Base-by-base conservation (phyloP, 2,329 filamentous ascomycete species). In the Diaporthe aspalathi region DNA sequence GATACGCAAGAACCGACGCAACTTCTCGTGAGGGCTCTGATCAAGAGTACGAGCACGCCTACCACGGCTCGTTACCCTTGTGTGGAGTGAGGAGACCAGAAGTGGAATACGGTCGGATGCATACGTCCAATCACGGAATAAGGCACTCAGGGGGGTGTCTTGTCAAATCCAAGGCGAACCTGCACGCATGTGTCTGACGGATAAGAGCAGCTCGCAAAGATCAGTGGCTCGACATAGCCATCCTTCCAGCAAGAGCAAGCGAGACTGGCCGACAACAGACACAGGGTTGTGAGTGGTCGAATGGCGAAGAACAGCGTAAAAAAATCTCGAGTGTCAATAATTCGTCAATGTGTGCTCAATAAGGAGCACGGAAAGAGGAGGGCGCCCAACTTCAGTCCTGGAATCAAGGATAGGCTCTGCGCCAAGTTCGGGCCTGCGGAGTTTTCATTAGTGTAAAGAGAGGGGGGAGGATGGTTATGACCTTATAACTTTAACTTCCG, bases 1-100 rank as follows among this genome's bases (percentile, higher is more conserved):
- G 65, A 29, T 53, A n/a, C 63, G 68, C 35, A 73, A 65, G 63
- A 72, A 73, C 14, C 63, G 63, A 8, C 57, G 71, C 12, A 73
- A 71, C 52, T 70, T 54, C 60, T 72, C 71, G 4, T 72, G 68
- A 70, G 43, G 32, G 20, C 29, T 47, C 12, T 32, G 17, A 20
- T 45, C 16, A 11, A 60, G 54, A 16, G 11, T 27, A 14, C 2
- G 27, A 24, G 12, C 35, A 27, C 22, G 54, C 27, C 54, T 43
- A 38, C 16, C 14, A 43, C 20, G 17, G 27, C 27, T 20, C n/a
- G 27, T 11, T 53, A 29, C 20, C 22, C 6, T 14, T 45, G 24
- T 54, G 35, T 43, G 50, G 32, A 14, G 12, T 1, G 8, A 8
- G 32, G 32, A n/a, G 22, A 57, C 22, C 14, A 27, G 5, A n/a